A percentile compares a stretch with the other conserved stretches of the same genome.
phyloP scores from a whole-genome alignment of 768 basidiomycete species.

The Epithele typhae region DNA sequence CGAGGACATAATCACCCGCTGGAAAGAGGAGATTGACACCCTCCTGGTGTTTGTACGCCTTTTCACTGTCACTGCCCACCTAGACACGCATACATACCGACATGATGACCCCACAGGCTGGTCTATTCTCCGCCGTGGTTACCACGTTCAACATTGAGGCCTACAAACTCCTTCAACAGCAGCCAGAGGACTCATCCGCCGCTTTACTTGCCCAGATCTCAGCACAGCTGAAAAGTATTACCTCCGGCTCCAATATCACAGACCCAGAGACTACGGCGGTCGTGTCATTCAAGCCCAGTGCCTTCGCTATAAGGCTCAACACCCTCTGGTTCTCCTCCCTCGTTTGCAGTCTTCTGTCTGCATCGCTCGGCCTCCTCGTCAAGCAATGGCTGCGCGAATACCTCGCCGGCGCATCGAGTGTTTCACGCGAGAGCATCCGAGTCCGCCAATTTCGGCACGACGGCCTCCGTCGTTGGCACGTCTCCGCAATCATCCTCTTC shows the following conservation, averaged over 20 bases:
- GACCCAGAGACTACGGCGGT: neutral
- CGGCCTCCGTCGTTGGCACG: constrained; percentile 21
- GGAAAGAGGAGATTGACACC: constrained; percentile 23
- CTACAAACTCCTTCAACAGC: constrained; percentile 12
- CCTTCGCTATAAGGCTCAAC: constrained; percentile 12
- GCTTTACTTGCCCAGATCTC: constrained; percentile 13
- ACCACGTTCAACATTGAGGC: constrained; percentile 19
- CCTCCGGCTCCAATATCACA: neutral
- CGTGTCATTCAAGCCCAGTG: neutral
- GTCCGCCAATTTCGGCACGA: constrained; percentile 23
- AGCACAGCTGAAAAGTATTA: constrained; percentile 11
- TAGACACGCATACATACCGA: neutral
- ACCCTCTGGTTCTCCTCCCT: constrained; percentile 17
- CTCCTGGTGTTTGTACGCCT: constrained; percentile 20
- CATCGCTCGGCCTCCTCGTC: constrained; percentile 17
- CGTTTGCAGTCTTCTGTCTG: constrained; percentile 12
- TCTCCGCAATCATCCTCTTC: constrained; percentile 11
- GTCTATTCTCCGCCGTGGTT: constrained; percentile 19
- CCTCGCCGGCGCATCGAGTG: constrained; percentile 15
- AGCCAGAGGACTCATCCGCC: constrained; percentile 5
- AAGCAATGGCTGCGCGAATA: constrained; percentile 22
- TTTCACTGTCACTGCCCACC: neutral
- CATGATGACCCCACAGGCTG: constrained; percentile 5
- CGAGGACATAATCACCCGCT: constrained; percentile 14
- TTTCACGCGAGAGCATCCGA: constrained; percentile 19